Evolutionary conservation across 1,284 basidiomycete genomes (phyloP), one percentile per base, ranked within the genome.

Genomic region (Austroboletus novae-zelandiae): DNA sequence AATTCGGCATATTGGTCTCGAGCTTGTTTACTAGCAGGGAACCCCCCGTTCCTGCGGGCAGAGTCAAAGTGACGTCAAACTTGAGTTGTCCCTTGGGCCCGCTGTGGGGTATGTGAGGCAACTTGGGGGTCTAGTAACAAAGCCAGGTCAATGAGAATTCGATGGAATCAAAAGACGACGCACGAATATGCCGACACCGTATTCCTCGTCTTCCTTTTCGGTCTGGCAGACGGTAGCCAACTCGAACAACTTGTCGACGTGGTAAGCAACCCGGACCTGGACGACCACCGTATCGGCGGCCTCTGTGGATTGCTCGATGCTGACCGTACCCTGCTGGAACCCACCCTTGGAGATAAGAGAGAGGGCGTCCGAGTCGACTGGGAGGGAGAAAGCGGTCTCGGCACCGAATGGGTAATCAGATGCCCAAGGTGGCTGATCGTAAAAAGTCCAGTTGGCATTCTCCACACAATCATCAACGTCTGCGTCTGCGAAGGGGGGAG

Each of bases 101-200:
- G 44, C 50, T 37, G 40, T 48, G 51, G 32, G 39, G 43, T 3
- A 23, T 8, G 18, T n/a, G 53, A 25, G 4, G 49, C 23, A 17
- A 17, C 27, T 39, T 36, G 8, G 50, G 47, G 1, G 52, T 56
- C 57, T 60, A 17, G 20, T 23, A 3, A 5, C 18, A 40, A 10
- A 23, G 40, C 42, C 2, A 1, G 17, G 29, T 55, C 4, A 45
- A 17, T 2, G 29, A 25, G 30, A 3, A 13, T 34, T 15, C 20
- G 32, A 39, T 29, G 13, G 23, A 27, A 34, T 30, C 32, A 27
- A 34, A 37, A 2, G 40, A 34, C 13, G 11, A 66, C 74, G 51
- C 52, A 75, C 76, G 31, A 76, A 72, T 34, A 78, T 69, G 11
- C 74, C 73, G 43, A 78, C 56, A 23, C 75, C 77, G 44, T 68